Percentiles rank a stretch among this genome's conserved stretches.
Conservation (phyloP, 495 filamentous ascomycete genomes). For the Hamigera avellanea region DNA sequence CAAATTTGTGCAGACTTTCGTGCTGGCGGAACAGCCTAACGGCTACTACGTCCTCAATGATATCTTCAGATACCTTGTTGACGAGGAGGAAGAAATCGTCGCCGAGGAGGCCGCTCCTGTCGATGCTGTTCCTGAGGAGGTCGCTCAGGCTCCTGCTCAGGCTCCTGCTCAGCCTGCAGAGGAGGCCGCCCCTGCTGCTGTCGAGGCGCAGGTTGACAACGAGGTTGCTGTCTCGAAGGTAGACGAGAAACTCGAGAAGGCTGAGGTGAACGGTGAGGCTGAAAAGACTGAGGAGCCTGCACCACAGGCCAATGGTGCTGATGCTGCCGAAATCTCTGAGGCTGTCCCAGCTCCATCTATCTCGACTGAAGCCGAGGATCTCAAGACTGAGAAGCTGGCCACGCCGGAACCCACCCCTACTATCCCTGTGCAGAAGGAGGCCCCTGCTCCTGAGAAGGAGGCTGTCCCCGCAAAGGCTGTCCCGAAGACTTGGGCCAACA, state of each 20-base stretch:
- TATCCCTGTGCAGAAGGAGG: slow-evolving; percentile 22
- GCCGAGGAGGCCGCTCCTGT: slow-evolving; percentile 40
- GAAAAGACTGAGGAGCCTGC: slow-evolving; percentile 18
- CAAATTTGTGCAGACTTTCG: slow-evolving; percentile 98
- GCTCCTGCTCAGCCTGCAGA: slow-evolving; percentile 16
- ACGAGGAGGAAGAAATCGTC: slow-evolving; percentile 59
- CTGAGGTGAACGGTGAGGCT: slow-evolving; percentile 19
- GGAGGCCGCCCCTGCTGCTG: slow-evolving; percentile 19
- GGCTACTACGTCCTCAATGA: slow-evolving; percentile 98
- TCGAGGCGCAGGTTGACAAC: slow-evolving; percentile 21
- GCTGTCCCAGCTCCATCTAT: slow-evolving; percentile 18
- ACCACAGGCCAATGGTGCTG: slow-evolving; percentile 31
- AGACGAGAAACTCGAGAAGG: slow-evolving; percentile 45
- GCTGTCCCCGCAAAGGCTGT: slow-evolving; percentile 36
- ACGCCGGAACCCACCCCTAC: slow-evolving; percentile 39
- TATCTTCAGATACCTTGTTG: slow-evolving; percentile 84
- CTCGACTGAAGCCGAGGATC: slow-evolving; percentile 34
- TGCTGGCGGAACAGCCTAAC: slow-evolving; percentile 89
- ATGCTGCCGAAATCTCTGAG: slow-evolving; percentile 16
- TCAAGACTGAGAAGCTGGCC: slow-evolving; percentile 39
- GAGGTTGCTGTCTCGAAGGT: slow-evolving; percentile 37
- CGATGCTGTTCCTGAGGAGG: slow-evolving; percentile 25
- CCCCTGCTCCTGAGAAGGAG: slow-evolving; percentile 39
- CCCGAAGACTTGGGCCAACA: slow-evolving; percentile 88
- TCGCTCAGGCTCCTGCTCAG: slow-evolving; percentile 28